Evolutionary conservation across 2,329 filamentous ascomycete genomes (phyloP).

Genomic region (Karstenula rhodostoma): DNA sequence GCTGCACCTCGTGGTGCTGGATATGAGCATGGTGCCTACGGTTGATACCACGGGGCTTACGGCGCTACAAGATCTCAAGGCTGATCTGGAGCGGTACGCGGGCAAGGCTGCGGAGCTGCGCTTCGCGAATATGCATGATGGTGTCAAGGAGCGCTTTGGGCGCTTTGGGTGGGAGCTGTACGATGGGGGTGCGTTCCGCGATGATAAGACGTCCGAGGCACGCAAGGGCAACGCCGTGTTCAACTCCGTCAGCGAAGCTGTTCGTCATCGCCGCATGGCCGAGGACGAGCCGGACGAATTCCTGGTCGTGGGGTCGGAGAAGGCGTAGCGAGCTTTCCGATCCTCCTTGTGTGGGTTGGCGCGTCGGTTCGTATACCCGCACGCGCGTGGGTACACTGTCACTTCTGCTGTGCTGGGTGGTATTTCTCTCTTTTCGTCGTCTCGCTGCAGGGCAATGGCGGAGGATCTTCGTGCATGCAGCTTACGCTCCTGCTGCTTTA

Average conservation of each 20-base stretch:
- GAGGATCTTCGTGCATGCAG: conserved; percentile 4
- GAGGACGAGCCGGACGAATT: conserved; percentile 3
- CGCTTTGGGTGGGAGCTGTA: conserved; percentile 45
- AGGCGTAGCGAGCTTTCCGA: too few species aligned
- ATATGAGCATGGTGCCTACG: conserved; percentile 62
- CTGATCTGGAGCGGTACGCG: conserved; percentile 59
- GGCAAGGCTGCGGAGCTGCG: conserved; percentile 58
- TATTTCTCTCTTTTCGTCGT: not conserved
- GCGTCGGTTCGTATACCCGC: not conserved
- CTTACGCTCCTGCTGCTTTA: not conserved
- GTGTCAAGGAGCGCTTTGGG: conserved; percentile 45
- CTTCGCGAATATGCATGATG: conserved; percentile 58
- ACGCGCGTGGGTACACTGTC: not conserved
- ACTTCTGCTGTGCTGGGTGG: not conserved
- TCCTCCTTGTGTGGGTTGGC: too few species aligned
- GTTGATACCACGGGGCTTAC: conserved; percentile 63
- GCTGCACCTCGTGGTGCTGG: conserved; percentile 61
- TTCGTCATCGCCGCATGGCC: conserved; percentile 9
- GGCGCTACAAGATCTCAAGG: conserved; percentile 58
- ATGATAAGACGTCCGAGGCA: not conserved
- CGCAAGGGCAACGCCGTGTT: conserved; percentile 27
- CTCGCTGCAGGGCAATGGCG: conserved; percentile 11
- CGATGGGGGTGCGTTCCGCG: conserved; percentile 16
- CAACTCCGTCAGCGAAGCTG: conserved; percentile 19
- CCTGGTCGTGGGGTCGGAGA: conserved; percentile 19